phyloP scores from a whole-genome alignment of 371 early-diverging fungal genomes.

The Ordospora pajunii region DNA sequence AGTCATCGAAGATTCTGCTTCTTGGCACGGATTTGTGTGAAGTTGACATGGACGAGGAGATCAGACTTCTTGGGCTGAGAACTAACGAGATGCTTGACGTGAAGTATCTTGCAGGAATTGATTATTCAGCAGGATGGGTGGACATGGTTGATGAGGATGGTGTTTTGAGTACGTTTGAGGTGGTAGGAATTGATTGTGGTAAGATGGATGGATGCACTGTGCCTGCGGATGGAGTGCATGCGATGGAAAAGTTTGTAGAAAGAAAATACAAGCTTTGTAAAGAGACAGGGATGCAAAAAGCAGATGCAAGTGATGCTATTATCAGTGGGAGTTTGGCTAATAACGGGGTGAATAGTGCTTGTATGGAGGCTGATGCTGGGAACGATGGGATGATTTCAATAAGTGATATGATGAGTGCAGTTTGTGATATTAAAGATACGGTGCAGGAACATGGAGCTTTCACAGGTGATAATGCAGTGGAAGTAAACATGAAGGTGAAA shows the following conservation, averaged over 20 bases:
- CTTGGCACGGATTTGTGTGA: not conserved
- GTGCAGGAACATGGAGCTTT: too few species aligned
- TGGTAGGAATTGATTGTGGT: not conserved
- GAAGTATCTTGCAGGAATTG: slow-evolving; percentile 8
- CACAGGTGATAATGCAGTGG: too few species aligned
- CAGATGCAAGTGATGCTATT: not conserved
- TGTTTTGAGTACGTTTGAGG: not conserved
- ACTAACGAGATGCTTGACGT: not conserved
- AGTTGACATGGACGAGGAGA: not conserved
- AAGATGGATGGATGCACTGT: not conserved
- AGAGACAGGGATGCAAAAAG: not conserved
- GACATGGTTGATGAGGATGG: slow-evolving; percentile 1
- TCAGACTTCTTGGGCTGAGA: not conserved
- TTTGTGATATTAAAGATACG: too few species aligned
- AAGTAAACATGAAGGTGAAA: too few species aligned
- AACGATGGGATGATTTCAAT: not conserved
- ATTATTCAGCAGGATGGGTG: not conserved
- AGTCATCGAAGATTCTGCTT: not conserved
- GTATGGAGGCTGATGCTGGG: not conserved
- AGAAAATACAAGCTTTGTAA: not conserved
- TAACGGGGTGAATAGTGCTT: not conserved
- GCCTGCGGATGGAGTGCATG: not conserved
- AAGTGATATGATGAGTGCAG: too few species aligned
- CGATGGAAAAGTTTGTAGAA: not conserved
- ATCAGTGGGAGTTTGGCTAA: not conserved